Percentiles rank a stretch among this genome's conserved stretches.
Evolutionary conservation across 768 basidiomycete genomes (phyloP).

Genomic region (Lactarius quietus): DNA sequence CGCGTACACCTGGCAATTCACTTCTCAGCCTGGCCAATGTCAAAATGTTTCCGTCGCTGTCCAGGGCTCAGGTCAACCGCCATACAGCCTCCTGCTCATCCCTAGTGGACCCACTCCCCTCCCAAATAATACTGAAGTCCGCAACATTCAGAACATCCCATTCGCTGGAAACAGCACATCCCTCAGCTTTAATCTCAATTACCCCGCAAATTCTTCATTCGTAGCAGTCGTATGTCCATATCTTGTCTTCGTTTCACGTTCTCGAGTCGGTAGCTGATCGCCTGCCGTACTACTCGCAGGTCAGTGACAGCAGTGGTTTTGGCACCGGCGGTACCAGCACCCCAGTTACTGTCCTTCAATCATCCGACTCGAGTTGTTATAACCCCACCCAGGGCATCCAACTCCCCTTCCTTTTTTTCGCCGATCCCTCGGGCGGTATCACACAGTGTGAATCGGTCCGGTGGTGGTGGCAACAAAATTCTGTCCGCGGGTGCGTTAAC

Average conservation of each 20-base stretch:
- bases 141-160: conserved; percentile 52
- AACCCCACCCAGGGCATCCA: conserved; percentile 46
- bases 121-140: conserved; percentile 57
- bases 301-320: conserved; percentile 58
- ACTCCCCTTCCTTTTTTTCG: conserved; percentile 56
- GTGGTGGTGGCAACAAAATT: conserved; percentile 57
- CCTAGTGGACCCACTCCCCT: conserved; percentile 65
- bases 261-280: conserved; percentile 4
- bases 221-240: conserved; percentile 63
- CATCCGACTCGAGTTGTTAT: conserved; percentile 58
- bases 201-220: conserved; percentile 65
- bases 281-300: conserved; percentile 33
- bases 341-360: conserved; percentile 50
- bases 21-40: conserved; percentile 61
- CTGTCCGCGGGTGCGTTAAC: conserved; percentile 49
- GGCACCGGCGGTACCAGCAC: conserved; percentile 75
- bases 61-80: conserved; percentile 58
- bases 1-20: conserved; percentile 44
- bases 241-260: conserved; percentile 4
- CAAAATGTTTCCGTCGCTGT: conserved; percentile 55
- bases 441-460: conserved; percentile 62
- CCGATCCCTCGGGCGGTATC: conserved; percentile 58
- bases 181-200: conserved; percentile 55
- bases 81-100: conserved; percentile 63
- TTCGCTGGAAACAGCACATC: conserved; percentile 45